Base-by-base conservation (phyloP, 2,329 filamentous ascomycete genomes). In the Fusarium pseudograminearum region DNA sequence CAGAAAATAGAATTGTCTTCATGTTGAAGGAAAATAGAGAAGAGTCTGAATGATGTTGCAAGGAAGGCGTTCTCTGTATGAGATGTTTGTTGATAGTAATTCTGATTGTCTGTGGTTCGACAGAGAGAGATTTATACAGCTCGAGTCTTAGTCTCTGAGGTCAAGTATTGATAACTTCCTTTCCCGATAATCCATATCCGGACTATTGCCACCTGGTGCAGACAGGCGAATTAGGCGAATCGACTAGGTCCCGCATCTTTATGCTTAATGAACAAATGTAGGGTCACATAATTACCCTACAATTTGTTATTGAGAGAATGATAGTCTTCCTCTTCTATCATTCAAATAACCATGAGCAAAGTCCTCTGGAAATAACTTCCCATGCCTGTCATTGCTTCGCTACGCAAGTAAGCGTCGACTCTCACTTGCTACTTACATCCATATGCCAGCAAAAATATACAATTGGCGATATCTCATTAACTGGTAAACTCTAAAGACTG, bases 1-100 rank as follows among this genome's bases (percentile, higher is more conserved):
- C 22, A 12, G 45, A 45, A 28, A 62, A 16, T 14, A 51, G 5
- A n/a, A 9, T 20, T 2, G 20, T 15, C 28, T 62, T 64, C 61
- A 64, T 64, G 28, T 20, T 47, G 61, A 15, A 9, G 7, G 11
- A 11, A 4, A 12, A 15, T 9, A 12, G 2, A 24, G 4, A 18
- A 18, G 14, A 12, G 30, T 24, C 15, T 30, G 28, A 24, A n/a
- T 9, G 4, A 10, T 18, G 11, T 2, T 34, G 10, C 3, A n/a
- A 3, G 8, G n/a, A n/a, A 33, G 30, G 16, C n/a, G 15, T 22
- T n/a, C 4, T 11, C 6, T 18, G 40, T 16, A 14, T 28, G 41
- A 15, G 16, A 15, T 33, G 15, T n/a, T 47, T 20, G 12, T 30
- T 24, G 30, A 48, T 33, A 4, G 20, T 33, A 8, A 30, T 30